Percentiles rank a stretch among this genome's conserved stretches.
Conservation (phyloP, 257 asterid genomes). For the Galeopsis tetrahit region DNA sequence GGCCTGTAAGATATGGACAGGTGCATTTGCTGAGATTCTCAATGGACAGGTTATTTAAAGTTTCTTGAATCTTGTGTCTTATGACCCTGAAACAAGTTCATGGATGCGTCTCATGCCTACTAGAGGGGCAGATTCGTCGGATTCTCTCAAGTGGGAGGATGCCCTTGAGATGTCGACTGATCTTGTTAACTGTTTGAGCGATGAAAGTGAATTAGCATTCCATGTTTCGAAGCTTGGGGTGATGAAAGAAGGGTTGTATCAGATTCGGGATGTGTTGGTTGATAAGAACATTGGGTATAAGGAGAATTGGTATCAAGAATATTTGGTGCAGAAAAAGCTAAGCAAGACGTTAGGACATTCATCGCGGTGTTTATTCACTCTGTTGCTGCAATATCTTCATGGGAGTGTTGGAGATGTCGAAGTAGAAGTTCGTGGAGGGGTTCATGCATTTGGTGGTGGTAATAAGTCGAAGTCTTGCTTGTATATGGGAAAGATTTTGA, state of each 20-base stretch:
- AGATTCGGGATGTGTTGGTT: slow-evolving; percentile 37
- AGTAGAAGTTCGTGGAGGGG: slow-evolving; percentile 54
- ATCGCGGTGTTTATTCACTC: slow-evolving; percentile 76
- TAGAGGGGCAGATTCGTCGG: slow-evolving; percentile 48
- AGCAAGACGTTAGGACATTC: slow-evolving; percentile 71
- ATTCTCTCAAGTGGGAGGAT: slow-evolving; percentile 26
- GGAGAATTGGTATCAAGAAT: slow-evolving; percentile 71
- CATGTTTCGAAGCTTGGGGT: no score
- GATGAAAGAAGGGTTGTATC: no score
- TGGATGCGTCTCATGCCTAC: slow-evolving; percentile 86
- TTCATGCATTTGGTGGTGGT: slow-evolving; percentile 47
- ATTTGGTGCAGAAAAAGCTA: slow-evolving; percentile 71
- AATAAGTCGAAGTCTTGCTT: slow-evolving; percentile 43
- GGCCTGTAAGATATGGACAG: slow-evolving; percentile 50
- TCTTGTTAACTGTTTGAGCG: no score
- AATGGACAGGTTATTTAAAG: slow-evolving; percentile 55
- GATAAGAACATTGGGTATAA: slow-evolving; percentile 76
- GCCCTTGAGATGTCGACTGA: no score
- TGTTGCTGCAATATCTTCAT: slow-evolving; percentile 62
- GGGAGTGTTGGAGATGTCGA: no score
- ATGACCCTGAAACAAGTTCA: slow-evolving; percentile 72
- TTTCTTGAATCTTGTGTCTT: slow-evolving; percentile 49
- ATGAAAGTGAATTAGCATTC: no score
- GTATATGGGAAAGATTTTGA: slow-evolving; percentile 80
- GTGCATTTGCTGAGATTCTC: slow-evolving; percentile 60